Base-by-base conservation (phyloP, 441 rosid species). In the Jatropha multifida region DNA sequence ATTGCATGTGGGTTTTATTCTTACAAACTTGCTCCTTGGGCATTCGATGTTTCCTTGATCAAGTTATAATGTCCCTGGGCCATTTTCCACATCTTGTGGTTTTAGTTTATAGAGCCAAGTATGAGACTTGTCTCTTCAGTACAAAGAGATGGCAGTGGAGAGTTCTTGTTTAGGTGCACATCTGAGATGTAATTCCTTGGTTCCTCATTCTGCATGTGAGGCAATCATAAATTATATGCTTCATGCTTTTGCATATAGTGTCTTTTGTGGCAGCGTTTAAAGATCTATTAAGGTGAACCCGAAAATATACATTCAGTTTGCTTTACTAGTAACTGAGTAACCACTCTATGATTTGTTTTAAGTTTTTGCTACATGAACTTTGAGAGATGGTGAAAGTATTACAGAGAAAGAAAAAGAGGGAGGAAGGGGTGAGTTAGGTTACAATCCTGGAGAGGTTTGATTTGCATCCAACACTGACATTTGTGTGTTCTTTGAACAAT, bases 101-200 rank as follows among this genome's bases (percentile, higher is more conserved):
- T 70, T 40, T 60, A 72, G 32, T 72, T 6, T 32, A 12, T 71
- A 15, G 17, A 55, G 59, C 44, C 26, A 11, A 40, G 18, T 12
- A 46, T 68, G 71, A 68, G 42, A 37, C 73, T 37, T 11, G 42
- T 59, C 58, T 8, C 66, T 72, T 72, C 5, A 17, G 63, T 44
- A 41, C 37, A 32, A 18, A 70, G 49, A 38, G n/a, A 55, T 12
- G 18, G 49, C 73, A 69, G 11, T 10, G 15, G 48, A 54, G 48
- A 17, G 27, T 15, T 14, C 71, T 23, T 26, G n/a, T 23, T 67
- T n/a, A 64, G 14, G 9, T 41, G 11, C 14, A n/a, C 5, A 65
- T n/a, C 10, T 18, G 17, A 63, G 38, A 41, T 65, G 37, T 17
- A 38, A 64, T 41, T 65, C 32, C 69, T 18, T 40, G 41, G 52